Base-by-base conservation (phyloP, 257 asterid species). In the Nicotiana sylvestris region DNA sequence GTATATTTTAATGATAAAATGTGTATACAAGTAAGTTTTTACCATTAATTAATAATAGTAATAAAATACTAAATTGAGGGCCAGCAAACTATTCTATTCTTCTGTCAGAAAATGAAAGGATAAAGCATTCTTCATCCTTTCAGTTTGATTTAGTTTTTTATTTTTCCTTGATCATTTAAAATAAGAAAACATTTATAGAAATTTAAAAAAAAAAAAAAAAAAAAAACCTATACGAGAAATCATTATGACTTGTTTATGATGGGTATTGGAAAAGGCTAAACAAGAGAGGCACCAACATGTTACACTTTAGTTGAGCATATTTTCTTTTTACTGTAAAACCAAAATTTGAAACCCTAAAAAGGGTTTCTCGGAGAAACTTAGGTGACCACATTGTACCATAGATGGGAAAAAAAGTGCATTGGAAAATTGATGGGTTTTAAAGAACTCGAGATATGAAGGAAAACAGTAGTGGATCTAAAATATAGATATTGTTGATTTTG, bases 371-470 rank as follows among this genome's bases (percentile, higher is more conserved):
- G 64, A 76, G 80, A 76, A 51, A 76, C 64, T 76, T 51, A 76
- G 80, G 80, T 76, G 80, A 76, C 80, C 80, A 76, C 29, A 76
- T 51, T 51, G 80, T 76, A 76, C 80, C 64, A 76, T 51, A 29
- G 2, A 74, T 49, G 7, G 15, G 21, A 27, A 13, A 35, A 69
- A 70, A 74, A 49, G 62, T 74, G 27, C 5, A 43, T 27, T 2
- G 39, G 74, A 43, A 43, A 43, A 8, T 43, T 43, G 51, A 43
- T 43, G 51, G 51, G 12, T 43, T 2, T 43, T 43, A 43, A 43
- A 8, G 51, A 43, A 43, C 12, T 43, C 51, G 12, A 43, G 12
- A 2, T 43, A 43, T 43, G 51, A 43, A 43, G 51, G 51, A 43
- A 43, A 3, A 43, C 51, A 9, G 51, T 9, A 43, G 51, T 43